Conservation (phyloP, 441 rosid genomes). For the Cnidoscolus chayamansa region DNA sequence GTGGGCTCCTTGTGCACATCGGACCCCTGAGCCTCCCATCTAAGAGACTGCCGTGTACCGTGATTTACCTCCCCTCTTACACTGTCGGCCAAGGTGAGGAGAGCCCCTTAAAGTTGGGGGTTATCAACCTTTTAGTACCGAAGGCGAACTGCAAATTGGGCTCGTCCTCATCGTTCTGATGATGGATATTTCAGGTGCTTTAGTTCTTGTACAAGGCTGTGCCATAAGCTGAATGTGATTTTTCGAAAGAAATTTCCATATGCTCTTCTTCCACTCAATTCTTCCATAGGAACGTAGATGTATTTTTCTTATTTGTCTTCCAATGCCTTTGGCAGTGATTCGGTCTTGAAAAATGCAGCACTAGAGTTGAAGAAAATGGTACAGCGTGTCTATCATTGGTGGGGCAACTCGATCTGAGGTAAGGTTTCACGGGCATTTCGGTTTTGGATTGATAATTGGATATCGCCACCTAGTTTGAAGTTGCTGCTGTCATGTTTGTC, state of each 20-base stretch:
- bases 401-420: conserved; percentile 99
- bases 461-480: neutral
- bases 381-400: conserved; percentile 79
- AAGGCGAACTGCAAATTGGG: conserved; percentile 87
- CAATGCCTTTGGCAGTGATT: conserved; percentile 50
- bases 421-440: conserved; percentile 19
- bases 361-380: conserved; percentile 82
- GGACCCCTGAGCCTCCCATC: too few species aligned
- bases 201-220: neutral
- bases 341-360: conserved; percentile 53
- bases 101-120: too few species aligned
- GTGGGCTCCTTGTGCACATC: too few species aligned
- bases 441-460: neutral
- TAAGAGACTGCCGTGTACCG: too few species aligned
- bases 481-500: neutral
- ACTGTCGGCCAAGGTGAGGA: too few species aligned
- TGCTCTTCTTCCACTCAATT: neutral
- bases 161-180: conserved; percentile 66
- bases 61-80: too few species aligned
- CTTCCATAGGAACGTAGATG: neutral
- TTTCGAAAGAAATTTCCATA: neutral
- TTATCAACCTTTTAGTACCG: too few species aligned
- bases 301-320: conserved; percentile 10
- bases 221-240: neutral
- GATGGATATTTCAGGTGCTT: conserved; percentile 88